Evolutionary conservation across 495 filamentous ascomycete genomes (phyloP).

Genomic region (Podospora anserina): DNA sequence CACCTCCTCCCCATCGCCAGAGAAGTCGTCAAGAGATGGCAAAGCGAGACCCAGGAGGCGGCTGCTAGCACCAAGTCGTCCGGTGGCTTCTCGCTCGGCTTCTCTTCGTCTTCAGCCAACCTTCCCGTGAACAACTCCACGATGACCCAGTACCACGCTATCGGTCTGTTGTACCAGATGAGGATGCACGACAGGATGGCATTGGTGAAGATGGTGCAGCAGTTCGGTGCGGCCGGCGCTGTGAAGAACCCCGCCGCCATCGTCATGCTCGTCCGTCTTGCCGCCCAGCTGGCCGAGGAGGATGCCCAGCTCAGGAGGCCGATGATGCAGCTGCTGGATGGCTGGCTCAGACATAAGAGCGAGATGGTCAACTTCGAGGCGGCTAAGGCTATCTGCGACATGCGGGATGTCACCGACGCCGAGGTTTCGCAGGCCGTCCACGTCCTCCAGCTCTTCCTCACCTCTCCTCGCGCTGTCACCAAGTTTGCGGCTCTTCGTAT

Average conservation of each 20-base stretch:
- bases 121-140: conserved; percentile 75
- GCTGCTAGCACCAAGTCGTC: conserved; percentile 85
- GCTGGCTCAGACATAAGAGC: conserved; percentile 96
- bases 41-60: conserved; percentile 97
- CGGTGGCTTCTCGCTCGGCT: conserved; percentile 83
- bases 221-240: conserved; percentile 85
- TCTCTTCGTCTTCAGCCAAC: conserved; percentile 68
- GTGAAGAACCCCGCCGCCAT: conserved; percentile 93
- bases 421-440: conserved; percentile 93
- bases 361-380: conserved; percentile 99
- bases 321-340: conserved; percentile 93
- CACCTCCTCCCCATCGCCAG: conserved; percentile 94
- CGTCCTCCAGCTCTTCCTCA: conserved; percentile 91
- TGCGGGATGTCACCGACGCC: conserved; percentile 86
- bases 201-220: conserved; percentile 99
- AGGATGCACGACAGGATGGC: conserved; percentile 96
- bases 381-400: conserved; percentile 93
- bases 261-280: conserved; percentile 86
- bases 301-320: conserved; percentile 83
- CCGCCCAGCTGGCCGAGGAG: conserved; percentile 92
- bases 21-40: conserved; percentile 96
- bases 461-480: conserved; percentile 91
- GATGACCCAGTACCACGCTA: conserved; percentile 98
- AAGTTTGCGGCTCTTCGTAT: conserved; percentile 98
- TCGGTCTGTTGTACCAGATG: conserved; percentile 98